Evolutionary conservation across 148 eudicot genomes (phyloP).

Genomic region (Tetragonia tetragonoides): DNA sequence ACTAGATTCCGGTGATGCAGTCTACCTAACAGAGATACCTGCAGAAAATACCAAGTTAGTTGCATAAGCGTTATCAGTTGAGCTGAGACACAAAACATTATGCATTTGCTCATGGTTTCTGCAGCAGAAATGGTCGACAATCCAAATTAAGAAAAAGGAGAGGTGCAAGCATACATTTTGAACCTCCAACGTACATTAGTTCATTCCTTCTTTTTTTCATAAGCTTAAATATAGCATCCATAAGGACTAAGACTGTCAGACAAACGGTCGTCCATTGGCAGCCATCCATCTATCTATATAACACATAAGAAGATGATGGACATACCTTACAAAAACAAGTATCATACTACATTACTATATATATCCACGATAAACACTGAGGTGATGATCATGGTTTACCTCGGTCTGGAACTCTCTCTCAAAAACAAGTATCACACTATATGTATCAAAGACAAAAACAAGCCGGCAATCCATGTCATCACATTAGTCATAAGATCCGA

Average conservation of each 20-base stretch:
- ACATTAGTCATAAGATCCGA: background rate
- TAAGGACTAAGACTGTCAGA: background rate
- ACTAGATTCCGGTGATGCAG: constrained; percentile 95
- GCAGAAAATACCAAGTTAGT: constrained; percentile 28
- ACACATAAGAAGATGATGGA: background rate
- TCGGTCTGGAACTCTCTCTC: no score
- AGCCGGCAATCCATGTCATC: no score
- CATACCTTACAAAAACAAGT: background rate
- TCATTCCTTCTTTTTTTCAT: background rate
- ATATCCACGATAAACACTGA: background rate
- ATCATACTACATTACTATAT: background rate
- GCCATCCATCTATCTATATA: background rate
- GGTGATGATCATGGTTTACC: background rate
- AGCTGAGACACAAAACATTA: background rate
- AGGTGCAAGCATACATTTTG: background rate
- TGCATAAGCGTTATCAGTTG: background rate
- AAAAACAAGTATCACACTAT: no score
- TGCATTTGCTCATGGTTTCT: background rate
- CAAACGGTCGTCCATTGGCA: background rate
- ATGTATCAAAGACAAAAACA: no score
- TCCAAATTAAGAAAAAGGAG: background rate
- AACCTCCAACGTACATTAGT: background rate
- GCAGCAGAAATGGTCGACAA: background rate
- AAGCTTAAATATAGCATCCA: background rate
- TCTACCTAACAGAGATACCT: constrained; percentile 93